A percentile compares a stretch with the other conserved stretches of the same genome.
Conservation (phyloP, 805 yeast genomes). For the Starmerella kuoi region DNA sequence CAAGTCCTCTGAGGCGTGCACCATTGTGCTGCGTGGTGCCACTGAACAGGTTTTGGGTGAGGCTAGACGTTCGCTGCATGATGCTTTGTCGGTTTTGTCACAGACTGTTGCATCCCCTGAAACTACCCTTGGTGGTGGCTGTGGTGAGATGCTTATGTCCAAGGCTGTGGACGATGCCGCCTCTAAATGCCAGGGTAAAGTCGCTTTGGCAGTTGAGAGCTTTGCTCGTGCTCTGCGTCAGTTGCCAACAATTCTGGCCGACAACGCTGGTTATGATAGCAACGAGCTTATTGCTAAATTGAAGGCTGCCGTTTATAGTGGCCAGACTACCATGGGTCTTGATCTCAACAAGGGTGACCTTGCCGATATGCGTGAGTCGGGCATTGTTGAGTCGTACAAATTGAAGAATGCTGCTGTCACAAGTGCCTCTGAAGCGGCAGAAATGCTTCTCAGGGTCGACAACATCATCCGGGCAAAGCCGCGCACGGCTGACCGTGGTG, state of each 20-base stretch:
- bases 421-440: constrained; percentile 97
- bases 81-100: constrained; percentile 86
- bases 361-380: constrained; percentile 89
- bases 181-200: constrained; percentile 84
- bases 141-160: constrained; percentile 92
- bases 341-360: constrained; percentile 73
- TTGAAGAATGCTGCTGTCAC: constrained; percentile 87
- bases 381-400: constrained; percentile 85
- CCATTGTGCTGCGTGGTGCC: constrained; percentile 91
- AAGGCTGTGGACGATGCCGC: constrained; percentile 90
- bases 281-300: constrained; percentile 82
- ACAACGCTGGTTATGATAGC: constrained; percentile 93
- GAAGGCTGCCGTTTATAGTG: constrained; percentile 82
- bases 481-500: constrained; percentile 66
- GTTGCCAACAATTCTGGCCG: constrained; percentile 89
- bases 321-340: constrained; percentile 82
- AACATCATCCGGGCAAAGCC: constrained; percentile 95
- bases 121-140: constrained; percentile 90
- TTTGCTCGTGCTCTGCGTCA: constrained; percentile 90
- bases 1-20: constrained; percentile 90
- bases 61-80: constrained; percentile 93
- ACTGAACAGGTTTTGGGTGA: constrained; percentile 94
- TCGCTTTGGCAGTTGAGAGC: constrained; percentile 85
- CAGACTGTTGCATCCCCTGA: constrained; percentile 89
- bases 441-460: constrained; percentile 87